Percentiles rank a stretch among this genome's conserved stretches.
Conservation (phyloP, 768 basidiomycete genomes). For the Tylopilus sp. region DNA sequence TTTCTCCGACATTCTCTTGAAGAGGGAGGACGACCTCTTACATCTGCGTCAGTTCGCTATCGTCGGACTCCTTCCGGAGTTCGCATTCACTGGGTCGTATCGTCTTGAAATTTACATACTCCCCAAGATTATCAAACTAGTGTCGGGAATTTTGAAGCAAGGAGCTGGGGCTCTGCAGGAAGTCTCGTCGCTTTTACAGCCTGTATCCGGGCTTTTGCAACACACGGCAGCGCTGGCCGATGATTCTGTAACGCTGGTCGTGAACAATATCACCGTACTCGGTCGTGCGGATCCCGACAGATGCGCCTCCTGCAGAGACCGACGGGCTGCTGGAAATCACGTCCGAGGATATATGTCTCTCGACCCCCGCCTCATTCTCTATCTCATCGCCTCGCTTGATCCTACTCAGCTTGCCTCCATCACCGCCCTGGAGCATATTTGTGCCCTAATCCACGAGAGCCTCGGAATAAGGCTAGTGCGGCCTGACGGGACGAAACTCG, state of each 20-base stretch:
- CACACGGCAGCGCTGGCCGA: background rate
- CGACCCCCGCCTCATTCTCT: conserved; percentile 13
- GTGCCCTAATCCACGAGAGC: background rate
- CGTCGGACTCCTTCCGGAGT: conserved; percentile 9
- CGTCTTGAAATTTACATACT: conserved; percentile 12
- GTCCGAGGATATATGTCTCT: conserved; percentile 14
- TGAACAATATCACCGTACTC: conserved; percentile 13
- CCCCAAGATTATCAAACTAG: conserved; percentile 1
- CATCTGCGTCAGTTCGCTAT: conserved; percentile 8
- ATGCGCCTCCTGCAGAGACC: conserved; percentile 9
- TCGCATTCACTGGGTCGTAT: conserved; percentile 14
- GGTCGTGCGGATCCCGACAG: background rate
- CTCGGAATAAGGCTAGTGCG: conserved; percentile 9
- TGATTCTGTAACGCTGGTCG: background rate
- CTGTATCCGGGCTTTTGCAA: background rate
- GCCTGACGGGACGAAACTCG: conserved; percentile 10
- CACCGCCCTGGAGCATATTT: background rate
- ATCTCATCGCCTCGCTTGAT: conserved; percentile 4
- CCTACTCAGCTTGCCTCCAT: background rate
- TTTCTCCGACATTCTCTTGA: background rate
- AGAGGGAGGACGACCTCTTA: background rate
- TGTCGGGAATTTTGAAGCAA: background rate
- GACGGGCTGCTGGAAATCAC: conserved; percentile 3
- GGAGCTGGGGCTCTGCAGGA: background rate
- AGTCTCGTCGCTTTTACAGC: background rate